A percentile compares a stretch with the other conserved stretches of the same genome.
Evolutionary conservation across 257 asterid species (phyloP).

Genomic region (Thymus mandschuricus): DNA sequence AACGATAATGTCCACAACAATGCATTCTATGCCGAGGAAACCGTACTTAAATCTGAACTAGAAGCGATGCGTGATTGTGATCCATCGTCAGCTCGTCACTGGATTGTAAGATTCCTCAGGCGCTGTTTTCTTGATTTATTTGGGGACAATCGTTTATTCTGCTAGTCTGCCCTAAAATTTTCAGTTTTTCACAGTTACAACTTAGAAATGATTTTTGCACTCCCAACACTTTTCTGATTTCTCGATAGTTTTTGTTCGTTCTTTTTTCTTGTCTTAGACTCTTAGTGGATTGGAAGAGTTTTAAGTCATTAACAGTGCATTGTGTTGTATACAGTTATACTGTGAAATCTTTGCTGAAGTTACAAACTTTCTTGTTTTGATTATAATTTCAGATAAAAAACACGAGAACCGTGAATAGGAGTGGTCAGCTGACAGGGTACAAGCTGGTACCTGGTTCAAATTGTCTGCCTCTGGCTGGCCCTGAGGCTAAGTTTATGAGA

Average conservation of each 20-base stretch:
- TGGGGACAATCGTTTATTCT: neutral
- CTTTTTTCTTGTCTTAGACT: neutral
- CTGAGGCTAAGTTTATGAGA: conserved; percentile 90
- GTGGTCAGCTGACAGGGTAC: conserved; percentile 91
- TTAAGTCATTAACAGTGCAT: neutral
- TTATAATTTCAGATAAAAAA: conserved; percentile 62
- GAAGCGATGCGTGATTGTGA: conserved; percentile 94
- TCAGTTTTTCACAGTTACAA: neutral
- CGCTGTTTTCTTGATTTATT: conserved; percentile 8
- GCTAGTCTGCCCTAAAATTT: neutral
- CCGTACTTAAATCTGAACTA: conserved; percentile 76
- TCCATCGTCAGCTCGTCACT: conserved; percentile 91
- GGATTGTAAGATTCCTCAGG: conserved; percentile 73
- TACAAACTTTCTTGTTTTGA: neutral
- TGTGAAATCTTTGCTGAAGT: neutral
- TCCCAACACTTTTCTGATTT: neutral
- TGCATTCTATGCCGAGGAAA: conserved; percentile 95
- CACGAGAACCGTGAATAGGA: conserved; percentile 86
- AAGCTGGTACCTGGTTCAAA: conserved; percentile 93
- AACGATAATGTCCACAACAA: conserved; percentile 81
- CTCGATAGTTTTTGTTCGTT: neutral
- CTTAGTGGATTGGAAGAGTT: neutral
- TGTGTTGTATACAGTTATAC: neutral
- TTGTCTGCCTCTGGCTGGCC: conserved; percentile 89
- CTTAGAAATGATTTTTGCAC: neutral